These are phyloP conservation scores for Croton laevigatus DNA, from an alignment of 441 rosid genomes.

Conservation along the genomic window DNA sequence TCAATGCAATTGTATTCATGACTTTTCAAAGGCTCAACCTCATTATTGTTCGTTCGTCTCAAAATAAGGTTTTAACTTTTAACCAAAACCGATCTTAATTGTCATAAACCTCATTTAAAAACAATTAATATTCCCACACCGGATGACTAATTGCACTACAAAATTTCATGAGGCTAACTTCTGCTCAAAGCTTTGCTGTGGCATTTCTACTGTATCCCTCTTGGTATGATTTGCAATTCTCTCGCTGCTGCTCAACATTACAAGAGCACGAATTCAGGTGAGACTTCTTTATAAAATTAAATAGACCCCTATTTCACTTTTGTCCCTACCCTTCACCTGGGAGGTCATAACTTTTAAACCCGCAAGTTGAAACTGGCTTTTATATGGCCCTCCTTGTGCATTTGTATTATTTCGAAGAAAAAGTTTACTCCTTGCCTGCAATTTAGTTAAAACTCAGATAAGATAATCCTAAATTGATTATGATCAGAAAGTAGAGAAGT, in stretches of 20 bases:
- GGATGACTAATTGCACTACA: not conserved
- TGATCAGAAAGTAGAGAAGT: not conserved
- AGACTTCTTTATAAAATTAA: not conserved
- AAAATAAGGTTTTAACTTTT: no score
- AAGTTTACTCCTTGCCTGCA: constrained; percentile 42
- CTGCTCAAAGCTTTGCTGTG: not conserved
- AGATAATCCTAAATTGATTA: not conserved
- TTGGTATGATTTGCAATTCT: not conserved
- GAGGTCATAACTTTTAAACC: constrained; percentile 1
- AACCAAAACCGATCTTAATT: no score
- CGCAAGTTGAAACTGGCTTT: not conserved
- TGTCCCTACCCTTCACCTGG: not conserved
- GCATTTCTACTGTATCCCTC: not conserved
- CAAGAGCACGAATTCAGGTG: not conserved
- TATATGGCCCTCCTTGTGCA: not conserved
- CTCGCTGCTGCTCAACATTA: not conserved
- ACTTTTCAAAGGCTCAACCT: no score
- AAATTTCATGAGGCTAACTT: constrained; percentile 2
- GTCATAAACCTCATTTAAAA: not conserved
- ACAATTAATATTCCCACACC: no score
- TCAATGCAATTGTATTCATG: no score
- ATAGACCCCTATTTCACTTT: not conserved
- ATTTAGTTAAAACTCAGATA: constrained; percentile 9
- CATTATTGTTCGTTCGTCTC: no score
- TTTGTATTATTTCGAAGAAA: not conserved